Conservation (phyloP, 106 monocot genomes). For the Acorus gramineus region DNA sequence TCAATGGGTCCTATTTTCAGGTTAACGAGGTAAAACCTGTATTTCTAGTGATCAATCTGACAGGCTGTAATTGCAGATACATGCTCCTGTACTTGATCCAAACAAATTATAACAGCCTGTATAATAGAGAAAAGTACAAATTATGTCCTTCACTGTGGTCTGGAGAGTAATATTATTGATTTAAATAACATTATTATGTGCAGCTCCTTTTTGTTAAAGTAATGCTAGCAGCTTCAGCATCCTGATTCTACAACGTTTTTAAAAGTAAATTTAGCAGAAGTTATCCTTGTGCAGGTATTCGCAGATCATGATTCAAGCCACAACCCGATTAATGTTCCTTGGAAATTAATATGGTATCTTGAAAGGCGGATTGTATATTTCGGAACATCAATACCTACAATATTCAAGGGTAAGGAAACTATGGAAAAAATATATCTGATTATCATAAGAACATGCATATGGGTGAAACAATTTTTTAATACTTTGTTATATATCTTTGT, state of each 20-base stretch:
- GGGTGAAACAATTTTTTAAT: not conserved
- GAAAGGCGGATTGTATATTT: conserved; percentile 68
- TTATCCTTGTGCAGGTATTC: conserved; percentile 38
- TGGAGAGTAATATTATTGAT: too few relatives aligned
- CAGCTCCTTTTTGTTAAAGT: too few relatives aligned
- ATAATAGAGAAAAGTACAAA: too few relatives aligned
- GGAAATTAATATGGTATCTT: conserved; percentile 54
- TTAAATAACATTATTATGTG: too few relatives aligned
- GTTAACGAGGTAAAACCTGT: not conserved
- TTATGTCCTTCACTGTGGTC: too few relatives aligned
- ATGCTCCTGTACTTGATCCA: not conserved
- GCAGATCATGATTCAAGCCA: conserved; percentile 60
- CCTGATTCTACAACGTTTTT: too few relatives aligned
- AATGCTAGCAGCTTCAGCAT: too few relatives aligned
- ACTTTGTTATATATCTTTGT: not conserved
- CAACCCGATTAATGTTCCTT: conserved; percentile 39
- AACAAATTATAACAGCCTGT: too few relatives aligned
- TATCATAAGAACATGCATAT: not conserved
- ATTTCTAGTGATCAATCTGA: too few relatives aligned
- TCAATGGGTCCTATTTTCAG: conserved; percentile 4
- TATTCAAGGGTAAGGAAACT: conserved; percentile 41
- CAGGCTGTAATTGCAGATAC: not conserved
- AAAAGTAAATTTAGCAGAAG: not conserved
- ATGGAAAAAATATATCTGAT: not conserved
- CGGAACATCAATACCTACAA: conserved; percentile 62